These are phyloP conservation scores for Gryganskiella cystojenkinii DNA, from an alignment of 192 early-diverging fungal genomes.

Conservation along the genomic window DNA sequence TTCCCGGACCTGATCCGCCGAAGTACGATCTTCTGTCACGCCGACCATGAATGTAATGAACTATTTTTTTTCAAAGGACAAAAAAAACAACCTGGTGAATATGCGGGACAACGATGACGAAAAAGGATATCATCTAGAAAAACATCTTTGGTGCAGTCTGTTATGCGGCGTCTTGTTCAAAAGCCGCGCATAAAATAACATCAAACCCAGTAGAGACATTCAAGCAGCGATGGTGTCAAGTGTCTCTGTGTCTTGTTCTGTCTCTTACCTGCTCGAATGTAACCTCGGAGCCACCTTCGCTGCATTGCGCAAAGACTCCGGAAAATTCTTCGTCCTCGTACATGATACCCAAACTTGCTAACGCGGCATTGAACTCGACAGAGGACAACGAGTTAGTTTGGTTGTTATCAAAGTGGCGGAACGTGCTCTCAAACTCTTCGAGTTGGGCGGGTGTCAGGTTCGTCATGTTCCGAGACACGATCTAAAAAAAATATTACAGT, in stretches of 20 bases:
- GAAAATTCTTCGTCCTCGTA: constrained; percentile 83
- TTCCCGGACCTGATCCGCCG: constrained; percentile 84
- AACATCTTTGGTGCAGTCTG: no score
- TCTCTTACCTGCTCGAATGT: constrained; percentile 81
- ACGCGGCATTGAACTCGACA: constrained; percentile 87
- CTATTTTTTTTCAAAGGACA: constrained; percentile 27
- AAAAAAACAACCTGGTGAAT: neutral
- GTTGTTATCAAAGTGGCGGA: constrained; percentile 94
- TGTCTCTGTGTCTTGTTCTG: neutral
- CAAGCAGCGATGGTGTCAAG: no score
- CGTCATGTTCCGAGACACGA: constrained; percentile 91
- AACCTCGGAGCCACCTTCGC: constrained; percentile 71
- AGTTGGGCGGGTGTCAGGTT: constrained; percentile 93
- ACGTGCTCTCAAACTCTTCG: constrained; percentile 92
- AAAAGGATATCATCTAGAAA: neutral
- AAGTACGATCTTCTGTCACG: constrained; percentile 91
- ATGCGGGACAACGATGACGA: constrained; percentile 2
- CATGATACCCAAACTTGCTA: constrained; percentile 81
- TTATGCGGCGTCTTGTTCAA: no score
- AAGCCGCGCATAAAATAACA: no score
- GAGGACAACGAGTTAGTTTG: constrained; percentile 78
- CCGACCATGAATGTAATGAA: constrained; percentile 89
- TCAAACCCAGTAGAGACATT: no score
- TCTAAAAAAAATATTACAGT: constrained; percentile 40
- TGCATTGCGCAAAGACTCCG: constrained; percentile 69